These are phyloP conservation scores for Ustilago nuda DNA, from an alignment of 1,284 basidiomycete species.

Conservation along the genomic window DNA sequence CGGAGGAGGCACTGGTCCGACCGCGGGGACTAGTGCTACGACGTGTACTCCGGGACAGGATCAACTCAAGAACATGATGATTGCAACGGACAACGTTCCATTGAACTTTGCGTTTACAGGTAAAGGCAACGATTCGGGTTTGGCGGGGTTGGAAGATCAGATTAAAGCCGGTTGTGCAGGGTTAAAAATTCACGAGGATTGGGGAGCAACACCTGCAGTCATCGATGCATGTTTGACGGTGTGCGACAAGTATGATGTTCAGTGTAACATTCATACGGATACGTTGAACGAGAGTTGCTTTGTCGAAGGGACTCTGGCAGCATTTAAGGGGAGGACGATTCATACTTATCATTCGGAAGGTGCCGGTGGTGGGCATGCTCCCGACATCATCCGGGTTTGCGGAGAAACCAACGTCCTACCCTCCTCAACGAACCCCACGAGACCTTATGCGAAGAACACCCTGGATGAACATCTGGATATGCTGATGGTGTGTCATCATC, in stretches of 20 bases:
- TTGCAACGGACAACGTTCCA: conserved; percentile 83
- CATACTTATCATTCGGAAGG: conserved; percentile 76
- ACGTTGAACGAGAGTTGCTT: conserved; percentile 78
- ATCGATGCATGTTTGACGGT: conserved; percentile 83
- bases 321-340: conserved; percentile 90
- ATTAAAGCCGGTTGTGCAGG: conserved; percentile 88
- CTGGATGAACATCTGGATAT: conserved; percentile 98
- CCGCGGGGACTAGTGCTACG: conserved; percentile 89
- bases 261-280: conserved; percentile 98
- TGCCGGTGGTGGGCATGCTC: conserved; percentile 86
- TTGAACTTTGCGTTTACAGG: conserved; percentile 89
- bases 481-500: conserved; percentile 81
- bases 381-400: conserved; percentile 96
- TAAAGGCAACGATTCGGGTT: conserved; percentile 86
- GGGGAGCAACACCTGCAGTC: conserved; percentile 90
- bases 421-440: conserved; percentile 95
- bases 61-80: conserved; percentile 63
- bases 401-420: conserved; percentile 92
- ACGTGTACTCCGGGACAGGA: conserved; percentile 82
- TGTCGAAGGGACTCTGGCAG: conserved; percentile 90
- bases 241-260: conserved; percentile 92
- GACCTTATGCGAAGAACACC: conserved; percentile 91
- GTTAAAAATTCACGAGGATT: conserved; percentile 97
- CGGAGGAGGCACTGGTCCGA: conserved; percentile 83
- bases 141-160: conserved; percentile 80